Evolutionary conservation across 1,284 basidiomycete species (phyloP), one percentile per base, ranked within the genome.

Genomic region (Inonotus obliquus): DNA sequence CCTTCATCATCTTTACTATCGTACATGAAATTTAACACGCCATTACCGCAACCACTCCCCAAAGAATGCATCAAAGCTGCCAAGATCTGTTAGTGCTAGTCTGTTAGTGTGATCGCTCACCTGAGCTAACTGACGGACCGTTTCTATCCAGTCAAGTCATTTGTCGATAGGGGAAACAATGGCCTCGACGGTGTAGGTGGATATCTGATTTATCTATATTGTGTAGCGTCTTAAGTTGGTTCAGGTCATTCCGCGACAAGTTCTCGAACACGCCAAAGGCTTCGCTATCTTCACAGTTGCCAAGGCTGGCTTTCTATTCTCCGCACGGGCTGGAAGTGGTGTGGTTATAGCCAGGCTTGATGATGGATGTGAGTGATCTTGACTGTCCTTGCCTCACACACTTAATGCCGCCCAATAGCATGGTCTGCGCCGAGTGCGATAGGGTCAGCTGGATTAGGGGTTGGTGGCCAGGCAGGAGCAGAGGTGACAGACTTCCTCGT

Each of bases 351-450:
- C 94, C 3, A 86, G 81, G 65, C 78, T 94, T 17, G 80, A 86
- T 2, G 85, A 97, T 74, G 96, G 95, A 66, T 77, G 92, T 93
- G 71, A 77, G 91, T 80, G 27, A 60, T 14, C 5, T 47, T 25
- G 60, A 29, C 29, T 51, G n/a, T 27, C 51, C 45, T 35, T 52
- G 21, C 47, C 32, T 3, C 47, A 29, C 57, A 47, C 54, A 44
- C 58, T 57, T 27, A 39, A 17, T n/a, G 25, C 47, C 37, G 23
- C 54, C 44, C 65, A 54, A 37, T 38, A 94, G 91, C 84, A 51
- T 98, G 95, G 94, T 94, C 92, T 51, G 88, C 95, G 27, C 96
- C 96, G 2, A 91, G 91, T 70, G 97, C 96, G 0, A 96, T 98
- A 59, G 96, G 94, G 21, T 89, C 94, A n/a, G 96, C 92, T 11